These are phyloP conservation scores for Phytopythium aichiense DNA, from an alignment of 352 stramenopile genomes.

Conservation along the genomic window DNA sequence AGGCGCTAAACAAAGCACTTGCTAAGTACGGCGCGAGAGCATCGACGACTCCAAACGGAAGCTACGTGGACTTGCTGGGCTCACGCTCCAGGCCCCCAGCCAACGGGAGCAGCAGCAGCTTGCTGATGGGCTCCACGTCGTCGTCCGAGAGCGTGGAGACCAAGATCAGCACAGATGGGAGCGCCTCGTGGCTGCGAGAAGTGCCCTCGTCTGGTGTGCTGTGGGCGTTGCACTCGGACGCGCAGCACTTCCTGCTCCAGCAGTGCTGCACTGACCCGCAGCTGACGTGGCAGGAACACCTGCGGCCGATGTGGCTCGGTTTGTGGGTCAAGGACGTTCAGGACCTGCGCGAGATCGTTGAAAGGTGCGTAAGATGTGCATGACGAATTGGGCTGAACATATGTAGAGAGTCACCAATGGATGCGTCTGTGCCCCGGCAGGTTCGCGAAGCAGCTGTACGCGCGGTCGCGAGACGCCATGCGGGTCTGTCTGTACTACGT, in stretches of 20 bases:
- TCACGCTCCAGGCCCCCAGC: neutral
- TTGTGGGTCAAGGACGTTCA: conserved; percentile 80
- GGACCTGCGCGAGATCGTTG: conserved; percentile 58
- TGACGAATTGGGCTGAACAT: neutral
- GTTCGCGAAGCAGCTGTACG: conserved; percentile 66
- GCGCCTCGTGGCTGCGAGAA: conserved; percentile 34
- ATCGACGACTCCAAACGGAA: neutral
- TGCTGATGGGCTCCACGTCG: neutral
- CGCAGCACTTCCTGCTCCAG: conserved; percentile 73
- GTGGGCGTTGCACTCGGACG: conserved; percentile 81
- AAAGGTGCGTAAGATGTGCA: conserved; percentile 28
- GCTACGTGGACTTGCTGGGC: neutral
- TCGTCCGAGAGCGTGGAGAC: neutral
- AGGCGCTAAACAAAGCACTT: conserved; percentile 48
- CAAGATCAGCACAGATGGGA: neutral
- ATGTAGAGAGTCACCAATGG: neutral
- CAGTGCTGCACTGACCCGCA: conserved; percentile 46
- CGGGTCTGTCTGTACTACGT: conserved; percentile 72
- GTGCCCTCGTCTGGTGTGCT: conserved; percentile 65
- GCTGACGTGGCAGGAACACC: conserved; percentile 55
- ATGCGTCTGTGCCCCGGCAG: conserved; percentile 17
- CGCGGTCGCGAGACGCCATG: conserved; percentile 66
- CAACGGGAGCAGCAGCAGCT: neutral
- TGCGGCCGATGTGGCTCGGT: conserved; percentile 68
- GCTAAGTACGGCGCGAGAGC: conserved; percentile 3